Evolutionary conservation across 352 stramenopile genomes (phyloP).

Genomic region (Globisporangium mamillatum): DNA sequence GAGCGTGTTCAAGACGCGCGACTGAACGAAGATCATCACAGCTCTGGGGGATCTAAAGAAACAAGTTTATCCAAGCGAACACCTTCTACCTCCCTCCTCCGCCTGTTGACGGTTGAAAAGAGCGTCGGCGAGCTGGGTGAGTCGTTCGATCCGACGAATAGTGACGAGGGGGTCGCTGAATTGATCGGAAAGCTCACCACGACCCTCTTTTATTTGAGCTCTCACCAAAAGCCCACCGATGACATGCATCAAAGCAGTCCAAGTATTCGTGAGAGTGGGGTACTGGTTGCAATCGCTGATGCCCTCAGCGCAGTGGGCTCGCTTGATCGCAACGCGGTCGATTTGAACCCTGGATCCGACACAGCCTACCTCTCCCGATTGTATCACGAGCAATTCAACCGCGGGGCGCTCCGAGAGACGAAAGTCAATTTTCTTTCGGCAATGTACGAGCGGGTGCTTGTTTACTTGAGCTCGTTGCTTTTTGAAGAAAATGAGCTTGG

Average conservation of each 20-base stretch:
- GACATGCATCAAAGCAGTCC: neutral
- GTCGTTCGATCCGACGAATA: constrained; percentile 6
- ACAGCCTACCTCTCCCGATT: constrained; percentile 45
- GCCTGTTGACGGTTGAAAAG: constrained; percentile 13
- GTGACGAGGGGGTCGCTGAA: neutral
- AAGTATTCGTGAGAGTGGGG: constrained; percentile 3
- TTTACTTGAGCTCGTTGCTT: constrained; percentile 60
- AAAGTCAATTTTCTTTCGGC: constrained; percentile 38
- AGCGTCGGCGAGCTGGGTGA: constrained; percentile 17
- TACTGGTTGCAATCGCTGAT: constrained; percentile 42
- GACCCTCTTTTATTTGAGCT: constrained; percentile 53
- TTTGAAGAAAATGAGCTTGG: constrained; percentile 42
- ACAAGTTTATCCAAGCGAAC: neutral
- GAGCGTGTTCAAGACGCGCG: neutral
- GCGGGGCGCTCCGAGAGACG: constrained; percentile 49
- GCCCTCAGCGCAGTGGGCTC: constrained; percentile 64
- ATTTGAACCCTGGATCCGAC: constrained; percentile 57
- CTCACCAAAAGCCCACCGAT: constrained; percentile 7
- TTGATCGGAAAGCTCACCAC: constrained; percentile 45
- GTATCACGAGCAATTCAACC: constrained; percentile 55
- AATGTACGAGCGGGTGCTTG: constrained; percentile 65
- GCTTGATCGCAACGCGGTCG: constrained; percentile 53
- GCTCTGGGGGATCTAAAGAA: neutral
- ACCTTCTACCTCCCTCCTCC: constrained; percentile 14
- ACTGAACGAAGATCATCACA: neutral